Base-by-base conservation (phyloP, 2,329 filamentous ascomycete genomes). In the Xylaria sp. region DNA sequence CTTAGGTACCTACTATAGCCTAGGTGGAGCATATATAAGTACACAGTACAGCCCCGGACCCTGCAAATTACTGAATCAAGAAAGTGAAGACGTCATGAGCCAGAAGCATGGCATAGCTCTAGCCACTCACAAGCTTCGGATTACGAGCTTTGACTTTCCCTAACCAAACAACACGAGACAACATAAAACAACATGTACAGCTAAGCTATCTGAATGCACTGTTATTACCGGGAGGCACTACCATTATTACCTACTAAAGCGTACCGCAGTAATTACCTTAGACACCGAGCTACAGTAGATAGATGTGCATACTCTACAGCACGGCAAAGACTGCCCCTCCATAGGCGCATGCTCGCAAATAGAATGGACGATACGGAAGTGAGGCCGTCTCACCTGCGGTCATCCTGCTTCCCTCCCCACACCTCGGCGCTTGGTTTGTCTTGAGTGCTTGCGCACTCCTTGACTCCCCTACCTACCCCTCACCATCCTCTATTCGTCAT, bases 91-190 rank as follows among this genome's bases (percentile, higher is more conserved):
- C 77, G 75, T 78, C 76, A 77, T 72, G 28, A 65, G 64, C 23
- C 23, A 13, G 37, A 57, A 65, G 51, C 66, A 46, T 34, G 60
- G 18, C 39, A 55, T 32, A 74, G 74, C 71, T 73, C 57, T 64
- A 59, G 41, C 77, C 76, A 78, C 34, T 78, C 68, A 75, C 58
- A 66, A 72, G 74, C 69, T 69, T 66, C 23, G 72, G 72, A 78
- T 78, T 78, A 78, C 66, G 65, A 73, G 71, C 56, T 70, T 48
- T 37, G 54, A 55, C 55, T 63, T 68, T 15, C 3, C 28, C 28
- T 28, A 8, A 25, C 13, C 48, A 10, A 46, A 7, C 41, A n/a
- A 18, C 5, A 7, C 15, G 15, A 7, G 18, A 44, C 41, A 18
- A 5, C 41, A 46, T 46, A 8, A 18, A 18, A 18, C 15, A 46